Evolutionary conservation across 2,329 filamentous ascomycete species (phyloP), one percentile per base, ranked within the genome.

Genomic region (Neobulgaria alba): DNA sequence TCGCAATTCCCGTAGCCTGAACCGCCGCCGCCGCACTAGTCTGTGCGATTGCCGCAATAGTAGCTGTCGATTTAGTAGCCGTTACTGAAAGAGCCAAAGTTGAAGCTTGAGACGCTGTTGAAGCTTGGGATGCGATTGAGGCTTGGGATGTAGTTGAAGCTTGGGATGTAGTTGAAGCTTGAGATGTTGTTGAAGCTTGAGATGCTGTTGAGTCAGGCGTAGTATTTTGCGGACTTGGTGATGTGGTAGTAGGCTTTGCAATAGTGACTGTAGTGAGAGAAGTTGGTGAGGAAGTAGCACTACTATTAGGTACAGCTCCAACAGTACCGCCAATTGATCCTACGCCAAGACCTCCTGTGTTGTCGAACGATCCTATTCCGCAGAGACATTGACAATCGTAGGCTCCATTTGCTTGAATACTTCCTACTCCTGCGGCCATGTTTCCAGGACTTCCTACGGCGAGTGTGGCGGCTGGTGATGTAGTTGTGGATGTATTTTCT

Each of bases 311-410:
- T 29, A 39, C 18, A 14, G 36, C 39, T 19, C 10, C 36, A 7
- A 31, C 16, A 19, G 36, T 3, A 8, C 12, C 12, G 23, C 14
- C 19, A 12, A 4, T 10, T 14, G 42, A 26, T 29, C 36, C 18
- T n/a, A 34, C 39, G 14, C 10, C 36, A 7, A 31, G 14, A 3
- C 26, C 26, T 9, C 17, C 15, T 26, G 7, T 7, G 15, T 43
- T 46, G 12, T 33, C 20, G 43, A 54, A 54, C n/a, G 52, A 51
- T n/a, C 42, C 45, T 17, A 37, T 15, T 10, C 35, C 43, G 29
- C 52, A 55, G 26, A 51, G 39, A 42, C 52, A 54, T 29, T 39
- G 33, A 29, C 52, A 53, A 41, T 48, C 40, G 36, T 48, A 56
- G 32, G 39, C 39, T 5, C 51, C 51, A 17, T 44, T 45, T 15